phyloP scores from a whole-genome alignment of 1,284 basidiomycete species.

The Malassezia furfur region DNA sequence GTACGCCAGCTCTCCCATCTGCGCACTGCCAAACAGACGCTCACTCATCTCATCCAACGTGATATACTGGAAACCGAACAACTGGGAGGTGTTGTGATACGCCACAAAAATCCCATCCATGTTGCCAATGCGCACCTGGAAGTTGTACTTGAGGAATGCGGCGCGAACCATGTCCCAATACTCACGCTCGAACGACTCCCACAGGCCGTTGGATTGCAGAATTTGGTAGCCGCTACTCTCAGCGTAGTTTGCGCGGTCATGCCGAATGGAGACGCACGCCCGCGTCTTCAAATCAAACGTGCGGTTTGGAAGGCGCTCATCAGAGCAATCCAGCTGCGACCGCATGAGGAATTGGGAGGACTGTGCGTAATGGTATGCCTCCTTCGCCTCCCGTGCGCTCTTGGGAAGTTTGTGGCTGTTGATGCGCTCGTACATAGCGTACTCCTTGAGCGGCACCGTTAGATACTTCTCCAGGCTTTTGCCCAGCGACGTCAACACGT shows the following conservation, averaged over 20 bases:
- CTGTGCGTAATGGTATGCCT: conserved; percentile 51
- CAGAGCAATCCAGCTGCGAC: conserved; percentile 83
- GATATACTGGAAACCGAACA: conserved; percentile 93
- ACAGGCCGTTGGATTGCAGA: conserved; percentile 29
- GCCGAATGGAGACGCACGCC: conserved; percentile 70
- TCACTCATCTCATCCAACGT: conserved; percentile 78
- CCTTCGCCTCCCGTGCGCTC: conserved; percentile 49
- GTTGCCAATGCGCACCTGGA: conserved; percentile 88
- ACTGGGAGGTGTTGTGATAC: conserved; percentile 79
- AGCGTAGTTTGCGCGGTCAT: conserved; percentile 75
- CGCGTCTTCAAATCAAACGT: conserved; percentile 96
- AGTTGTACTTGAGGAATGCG: conserved; percentile 88
- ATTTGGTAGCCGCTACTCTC: conserved; percentile 48
- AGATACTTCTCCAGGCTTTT: conserved; percentile 81
- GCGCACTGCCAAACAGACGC: conserved; percentile 61
- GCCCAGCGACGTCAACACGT: conserved; percentile 55
- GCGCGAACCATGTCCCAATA: conserved; percentile 70
- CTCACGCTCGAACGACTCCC: conserved; percentile 47
- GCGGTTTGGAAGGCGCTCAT: conserved; percentile 70
- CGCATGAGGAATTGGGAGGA: conserved; percentile 75
- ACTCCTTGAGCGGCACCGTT: conserved; percentile 61
- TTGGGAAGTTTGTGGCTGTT: conserved; percentile 41
- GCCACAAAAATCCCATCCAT: conserved; percentile 96
- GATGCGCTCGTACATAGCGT: conserved; percentile 57
- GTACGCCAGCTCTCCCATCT: conserved; percentile 67